Evolutionary conservation across 2,329 filamentous ascomycete species (phyloP).

Genomic region (Penicillium palitans): DNA sequence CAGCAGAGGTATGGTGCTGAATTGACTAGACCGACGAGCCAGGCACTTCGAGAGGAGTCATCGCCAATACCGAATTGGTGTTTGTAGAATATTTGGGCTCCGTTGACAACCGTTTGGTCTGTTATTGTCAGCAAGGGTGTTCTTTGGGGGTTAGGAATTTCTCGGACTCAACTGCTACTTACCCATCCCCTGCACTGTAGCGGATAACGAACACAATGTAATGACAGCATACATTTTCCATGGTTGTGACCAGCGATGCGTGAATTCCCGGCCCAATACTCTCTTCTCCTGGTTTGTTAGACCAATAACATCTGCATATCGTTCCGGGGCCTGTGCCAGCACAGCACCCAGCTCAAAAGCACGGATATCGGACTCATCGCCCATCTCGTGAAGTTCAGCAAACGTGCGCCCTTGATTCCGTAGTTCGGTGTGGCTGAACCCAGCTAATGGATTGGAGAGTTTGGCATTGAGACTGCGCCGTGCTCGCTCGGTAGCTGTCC

Average conservation of each 20-base stretch:
- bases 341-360: constrained; percentile 62
- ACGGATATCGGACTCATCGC: constrained; percentile 56
- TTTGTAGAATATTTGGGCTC: constrained; percentile 66
- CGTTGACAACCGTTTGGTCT: constrained; percentile 70
- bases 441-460: constrained; percentile 55
- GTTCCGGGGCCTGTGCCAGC: constrained; percentile 56
- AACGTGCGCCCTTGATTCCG: constrained; percentile 59
- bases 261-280: constrained; percentile 60
- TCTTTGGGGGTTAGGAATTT: neutral
- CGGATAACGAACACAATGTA: constrained; percentile 65
- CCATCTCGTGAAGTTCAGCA: constrained; percentile 56
- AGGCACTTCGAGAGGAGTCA: constrained; percentile 51
- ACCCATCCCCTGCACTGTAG: constrained; percentile 70
- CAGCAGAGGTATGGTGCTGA: constrained; percentile 61
- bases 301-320: constrained; percentile 53
- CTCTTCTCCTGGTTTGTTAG: constrained; percentile 60
- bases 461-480: constrained; percentile 50
- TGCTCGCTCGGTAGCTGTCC: constrained; percentile 42
- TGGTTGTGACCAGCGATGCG: constrained; percentile 69
- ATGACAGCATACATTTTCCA: constrained; percentile 66
- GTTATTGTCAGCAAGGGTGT: neutral
- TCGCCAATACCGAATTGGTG: constrained; percentile 60
- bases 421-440: constrained; percentile 53
- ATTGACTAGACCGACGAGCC: constrained; percentile 65
- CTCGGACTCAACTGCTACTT: constrained; percentile 18